A percentile compares a stretch with the other conserved stretches of the same genome.
These are phyloP conservation scores for Protomyces pachydermus DNA, from an alignment of 1,139 yeast genomes.

Conservation along the genomic window DNA sequence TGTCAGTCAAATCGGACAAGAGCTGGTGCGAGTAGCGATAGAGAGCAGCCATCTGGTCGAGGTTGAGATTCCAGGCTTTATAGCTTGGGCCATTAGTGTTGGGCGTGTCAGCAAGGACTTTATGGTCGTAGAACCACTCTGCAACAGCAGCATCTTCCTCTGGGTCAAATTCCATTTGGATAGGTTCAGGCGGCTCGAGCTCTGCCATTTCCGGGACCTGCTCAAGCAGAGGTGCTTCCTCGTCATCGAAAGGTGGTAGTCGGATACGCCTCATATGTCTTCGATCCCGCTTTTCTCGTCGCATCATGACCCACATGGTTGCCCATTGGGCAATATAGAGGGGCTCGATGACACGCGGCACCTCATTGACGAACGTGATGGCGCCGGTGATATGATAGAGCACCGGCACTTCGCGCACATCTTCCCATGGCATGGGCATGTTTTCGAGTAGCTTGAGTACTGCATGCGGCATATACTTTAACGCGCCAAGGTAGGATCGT, in stretches of 20 bases:
- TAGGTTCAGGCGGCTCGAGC: constrained; percentile 64
- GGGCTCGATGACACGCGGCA: constrained; percentile 88
- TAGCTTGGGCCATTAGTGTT: constrained; percentile 74
- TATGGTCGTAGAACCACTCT: constrained; percentile 78
- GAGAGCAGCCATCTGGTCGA: constrained; percentile 60
- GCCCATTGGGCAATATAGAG: constrained; percentile 96
- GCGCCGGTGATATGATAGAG: constrained; percentile 91
- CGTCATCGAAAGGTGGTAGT: constrained; percentile 96
- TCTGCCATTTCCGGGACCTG: constrained; percentile 76
- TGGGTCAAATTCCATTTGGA: constrained; percentile 59
- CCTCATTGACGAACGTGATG: constrained; percentile 87
- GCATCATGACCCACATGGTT: constrained; percentile 84
- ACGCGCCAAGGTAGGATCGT: constrained; percentile 80
- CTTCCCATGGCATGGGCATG: constrained; percentile 99
- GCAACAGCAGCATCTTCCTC: constrained; percentile 54
- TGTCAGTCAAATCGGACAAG: constrained; percentile 53
- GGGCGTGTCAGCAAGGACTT: constrained; percentile 57
- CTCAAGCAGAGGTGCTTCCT: constrained; percentile 75
- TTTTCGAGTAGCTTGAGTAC: constrained; percentile 80
- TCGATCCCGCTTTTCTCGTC: constrained; percentile 87
- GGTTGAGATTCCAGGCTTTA: constrained; percentile 61
- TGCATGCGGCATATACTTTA: constrained; percentile 95
- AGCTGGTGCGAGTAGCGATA: constrained; percentile 66
- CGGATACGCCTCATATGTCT: constrained; percentile 84
- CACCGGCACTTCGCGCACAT: constrained; percentile 75